A percentile compares a stretch with the other conserved stretches of the same genome.
These are phyloP conservation scores for Linnemannia schmuckeri DNA, from an alignment of 192 early-diverging fungal species.

Conservation along the genomic window DNA sequence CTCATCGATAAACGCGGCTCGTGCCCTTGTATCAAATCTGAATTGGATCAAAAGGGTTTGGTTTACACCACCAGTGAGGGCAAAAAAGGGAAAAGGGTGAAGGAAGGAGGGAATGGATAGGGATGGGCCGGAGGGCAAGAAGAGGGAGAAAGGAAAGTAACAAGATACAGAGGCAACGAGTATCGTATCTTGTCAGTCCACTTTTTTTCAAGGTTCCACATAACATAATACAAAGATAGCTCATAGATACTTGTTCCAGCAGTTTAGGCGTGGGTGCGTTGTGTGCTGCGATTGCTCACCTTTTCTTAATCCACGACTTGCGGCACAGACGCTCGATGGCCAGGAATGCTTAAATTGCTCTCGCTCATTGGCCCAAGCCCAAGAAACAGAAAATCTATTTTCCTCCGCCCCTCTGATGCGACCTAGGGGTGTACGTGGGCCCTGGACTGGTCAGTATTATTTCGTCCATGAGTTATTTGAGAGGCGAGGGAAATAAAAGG, in stretches of 20 bases:
- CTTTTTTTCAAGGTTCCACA: not conserved
- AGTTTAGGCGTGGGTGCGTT: slow-evolving; percentile 3
- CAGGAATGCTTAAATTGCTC: not conserved
- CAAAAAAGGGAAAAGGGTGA: not conserved
- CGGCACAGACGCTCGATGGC: not conserved
- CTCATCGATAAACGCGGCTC: not conserved
- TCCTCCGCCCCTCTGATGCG: not conserved
- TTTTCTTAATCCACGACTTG: not conserved
- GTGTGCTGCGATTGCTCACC: slow-evolving; percentile 14
- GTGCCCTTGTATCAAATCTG: slow-evolving; percentile 15
- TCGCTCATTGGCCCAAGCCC: slow-evolving; percentile 2
- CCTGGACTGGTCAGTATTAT: not conserved
- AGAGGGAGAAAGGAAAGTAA: not conserved
- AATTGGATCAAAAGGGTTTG: slow-evolving; percentile 8
- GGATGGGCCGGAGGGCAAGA: not conserved
- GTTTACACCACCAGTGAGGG: not conserved
- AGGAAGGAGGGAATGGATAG: not conserved
- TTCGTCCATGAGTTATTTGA: not conserved
- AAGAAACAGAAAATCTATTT: not conserved
- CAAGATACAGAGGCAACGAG: not conserved
- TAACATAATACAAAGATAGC: no score
- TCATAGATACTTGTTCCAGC: no score
- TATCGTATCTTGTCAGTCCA: not conserved
- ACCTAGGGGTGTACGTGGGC: not conserved
- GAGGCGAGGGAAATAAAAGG: not conserved